These are phyloP conservation scores for Gastrodia elata DNA, from an alignment of 106 monocot genomes.

Conservation along the genomic window DNA sequence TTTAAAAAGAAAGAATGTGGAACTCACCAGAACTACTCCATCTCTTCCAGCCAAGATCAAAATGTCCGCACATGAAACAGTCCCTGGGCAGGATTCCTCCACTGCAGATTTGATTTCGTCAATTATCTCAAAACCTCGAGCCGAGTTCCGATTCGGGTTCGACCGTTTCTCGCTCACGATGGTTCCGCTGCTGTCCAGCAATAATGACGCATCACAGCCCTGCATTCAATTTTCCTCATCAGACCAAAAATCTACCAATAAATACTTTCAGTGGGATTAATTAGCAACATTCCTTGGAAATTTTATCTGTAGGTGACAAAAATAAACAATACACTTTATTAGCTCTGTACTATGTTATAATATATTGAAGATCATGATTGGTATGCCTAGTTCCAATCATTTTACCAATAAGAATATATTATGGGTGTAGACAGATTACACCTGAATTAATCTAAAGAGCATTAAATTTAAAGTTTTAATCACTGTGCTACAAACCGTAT, in stretches of 20 bases:
- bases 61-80: conserved; percentile 52
- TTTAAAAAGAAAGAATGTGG: no score
- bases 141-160: conserved; percentile 33
- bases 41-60: conserved; percentile 44
- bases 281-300: not conserved
- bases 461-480: no score
- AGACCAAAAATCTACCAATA: no score
- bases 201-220: conserved; percentile 62
- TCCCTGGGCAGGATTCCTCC: conserved; percentile 43
- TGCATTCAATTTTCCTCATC: no score
- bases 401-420: no score
- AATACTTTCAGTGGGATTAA: not conserved
- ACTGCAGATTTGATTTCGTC: conserved; percentile 53
- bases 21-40: conserved; percentile 41
- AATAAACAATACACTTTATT: no score
- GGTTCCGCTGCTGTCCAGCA: conserved; percentile 33
- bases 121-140: conserved; percentile 34
- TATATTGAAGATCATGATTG: no score
- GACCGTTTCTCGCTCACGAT: conserved; percentile 49
- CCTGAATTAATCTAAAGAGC: no score
- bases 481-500: conserved; percentile 44
- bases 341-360: no score
- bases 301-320: no score
- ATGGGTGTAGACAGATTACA: no score
- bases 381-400: no score